These are phyloP conservation scores for Acacia confusa DNA, from an alignment of 306 rosid genomes.

Conservation along the genomic window DNA sequence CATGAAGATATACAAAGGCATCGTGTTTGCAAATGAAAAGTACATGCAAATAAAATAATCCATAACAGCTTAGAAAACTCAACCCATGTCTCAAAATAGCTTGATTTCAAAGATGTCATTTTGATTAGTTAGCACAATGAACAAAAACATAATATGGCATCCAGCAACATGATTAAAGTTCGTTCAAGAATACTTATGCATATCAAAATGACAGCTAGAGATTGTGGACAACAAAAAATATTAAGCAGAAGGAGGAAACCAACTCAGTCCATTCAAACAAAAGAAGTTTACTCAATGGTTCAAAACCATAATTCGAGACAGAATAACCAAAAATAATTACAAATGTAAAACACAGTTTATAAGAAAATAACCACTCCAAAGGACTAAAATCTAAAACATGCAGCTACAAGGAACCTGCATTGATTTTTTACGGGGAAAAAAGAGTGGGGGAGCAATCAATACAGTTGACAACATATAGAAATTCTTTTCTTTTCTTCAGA, in stretches of 20 bases:
- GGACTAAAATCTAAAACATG: constrained; percentile 13
- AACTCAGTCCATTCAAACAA: constrained; percentile 7
- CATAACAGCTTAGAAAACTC: constrained; percentile 14
- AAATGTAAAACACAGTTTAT: background rate
- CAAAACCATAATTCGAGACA: constrained; percentile 2
- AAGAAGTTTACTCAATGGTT: constrained; percentile 2
- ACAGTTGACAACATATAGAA: background rate
- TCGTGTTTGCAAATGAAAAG: background rate
- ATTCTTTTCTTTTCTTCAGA: background rate
- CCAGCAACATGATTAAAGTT: background rate
- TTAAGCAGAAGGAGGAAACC: constrained; percentile 2
- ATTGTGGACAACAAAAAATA: background rate
- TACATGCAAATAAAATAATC: background rate
- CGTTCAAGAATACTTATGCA: background rate
- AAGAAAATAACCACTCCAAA: background rate
- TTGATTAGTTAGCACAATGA: background rate
- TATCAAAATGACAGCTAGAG: background rate
- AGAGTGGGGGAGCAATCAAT: background rate
- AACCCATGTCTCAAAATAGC: constrained; percentile 19
- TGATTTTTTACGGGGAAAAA: background rate
- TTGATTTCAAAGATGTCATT: constrained; percentile 15
- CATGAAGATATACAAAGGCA: background rate
- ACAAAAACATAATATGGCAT: background rate
- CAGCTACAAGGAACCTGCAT: constrained; percentile 1
- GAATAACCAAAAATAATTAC: background rate